Base-by-base conservation (phyloP, 2,329 filamentous ascomycete genomes). In the Cladosporium sphaerospermum region DNA sequence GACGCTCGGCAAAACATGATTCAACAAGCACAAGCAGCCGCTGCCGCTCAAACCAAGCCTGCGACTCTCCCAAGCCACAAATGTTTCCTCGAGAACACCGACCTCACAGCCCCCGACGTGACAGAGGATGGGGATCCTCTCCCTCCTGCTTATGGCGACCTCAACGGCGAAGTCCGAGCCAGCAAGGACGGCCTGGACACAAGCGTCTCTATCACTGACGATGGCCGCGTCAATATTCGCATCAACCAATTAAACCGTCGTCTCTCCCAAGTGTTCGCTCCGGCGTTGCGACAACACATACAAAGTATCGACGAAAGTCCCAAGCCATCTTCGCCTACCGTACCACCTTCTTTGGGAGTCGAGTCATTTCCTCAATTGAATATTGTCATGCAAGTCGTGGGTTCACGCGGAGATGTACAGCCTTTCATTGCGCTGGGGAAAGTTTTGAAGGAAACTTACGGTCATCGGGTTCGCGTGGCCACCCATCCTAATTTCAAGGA, bases 191-290 rank as follows among this genome's bases (percentile, higher is more conserved):
- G 63, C 14, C 57, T 66, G 39, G 54, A 57, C 37, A 67, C 64
- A 33, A 60, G 60, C 54, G 64, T 63, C 31, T 52, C 56, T 23
- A 59, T 66, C 16, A 57, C 63, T 42, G 85, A 79, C 57, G 84
- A 89, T 69, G 87, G 87, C 18, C 81, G 87, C 62, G 76, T 91
- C 57, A 81, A 88, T 62, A 88, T 90, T 71, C 84, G 82, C 57
- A 86, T 91, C 69, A 83, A 84, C 63, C 83, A 88, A 63, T 84
- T 81, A 61, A 83, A 78, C 60, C 73, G 76, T 43, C 78, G 78
- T 51, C 73, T 90, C 5, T 79, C 83, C 2, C 79, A 84, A 54
- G 74, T 89, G 7, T 75, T 89, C 19, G 76, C 78, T 0, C 82
- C 84, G 5, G 78, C 82, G 5, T 64, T 88, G 44, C 69, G 76